Base-by-base conservation (phyloP, 2,329 filamentous ascomycete species). In the Neofusicoccum ribis region DNA sequence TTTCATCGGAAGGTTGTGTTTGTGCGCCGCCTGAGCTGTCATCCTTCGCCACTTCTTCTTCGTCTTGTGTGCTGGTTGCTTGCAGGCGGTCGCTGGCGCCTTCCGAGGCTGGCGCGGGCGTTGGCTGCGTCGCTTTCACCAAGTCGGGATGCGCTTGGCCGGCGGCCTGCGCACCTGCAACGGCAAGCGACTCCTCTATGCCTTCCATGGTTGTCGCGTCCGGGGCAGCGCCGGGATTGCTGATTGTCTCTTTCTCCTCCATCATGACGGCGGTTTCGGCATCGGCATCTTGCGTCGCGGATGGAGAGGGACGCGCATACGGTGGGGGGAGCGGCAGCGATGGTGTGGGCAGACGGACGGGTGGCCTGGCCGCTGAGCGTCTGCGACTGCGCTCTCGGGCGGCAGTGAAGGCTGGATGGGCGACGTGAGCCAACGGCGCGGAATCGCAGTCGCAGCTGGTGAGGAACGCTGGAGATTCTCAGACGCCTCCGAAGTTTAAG, bases 281-380 rank as follows among this genome's bases (percentile, higher is more conserved):
- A 65, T 65, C 54, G 54, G 63, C 63, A 65, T 65, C 63, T 65
- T 65, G 63, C 46, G 63, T 65, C 63, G 63, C 63, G 54, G 51
- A 50, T 52, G 37, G 37, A 50, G 63, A 37, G 36, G 52, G 52
- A 31, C 41, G 46, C 63, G 63, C 63, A 65, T 60, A 56, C 46
- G 63, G 56, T 36, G 41, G 54, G 37, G 27, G 27, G 27, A 34
- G 43, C 46, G 44, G 43, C 63, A 43, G 12, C 20, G 23, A 44
- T 34, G 50, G 52, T 17, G 7, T 20, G n/a, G 9, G 43, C 14
- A 39, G 51, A 43, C 23, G 51, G n/a, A 23, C 12, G 11, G 41
- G 27, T 23, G 17, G 50, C 50, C 61, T 43, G 50, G 27, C 34
- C 20, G 27, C n/a, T 15, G 51, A 31, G 11, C 23, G 49, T 27